phyloP scores from a whole-genome alignment of 169 alveolate genomes.

The Babesia ovis region DNA sequence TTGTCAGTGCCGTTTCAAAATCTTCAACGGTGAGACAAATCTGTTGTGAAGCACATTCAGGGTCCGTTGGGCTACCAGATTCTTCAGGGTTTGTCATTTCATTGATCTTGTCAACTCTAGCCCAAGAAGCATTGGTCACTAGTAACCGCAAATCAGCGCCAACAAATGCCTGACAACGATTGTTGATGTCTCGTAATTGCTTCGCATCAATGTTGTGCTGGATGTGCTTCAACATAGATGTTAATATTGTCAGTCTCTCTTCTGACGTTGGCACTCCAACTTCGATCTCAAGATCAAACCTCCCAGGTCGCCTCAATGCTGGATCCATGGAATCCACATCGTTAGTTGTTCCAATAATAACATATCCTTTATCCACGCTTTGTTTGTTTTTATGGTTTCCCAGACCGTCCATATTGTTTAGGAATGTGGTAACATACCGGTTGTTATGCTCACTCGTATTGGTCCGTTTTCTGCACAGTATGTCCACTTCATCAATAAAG shows the following conservation, averaged over 20 bases:
- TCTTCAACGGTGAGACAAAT: slow-evolving; percentile 41
- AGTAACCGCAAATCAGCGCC: slow-evolving; percentile 84
- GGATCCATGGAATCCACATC: slow-evolving; percentile 87
- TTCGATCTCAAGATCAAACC: slow-evolving; percentile 94
- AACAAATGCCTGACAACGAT: slow-evolving; percentile 83
- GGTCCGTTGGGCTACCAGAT: not conserved
- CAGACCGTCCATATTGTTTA: slow-evolving; percentile 56
- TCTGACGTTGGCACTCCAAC: slow-evolving; percentile 90
- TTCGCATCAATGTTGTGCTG: slow-evolving; percentile 59
- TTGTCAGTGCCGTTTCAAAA: slow-evolving; percentile 41
- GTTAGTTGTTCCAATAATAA: slow-evolving; percentile 92
- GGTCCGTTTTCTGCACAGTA: slow-evolving; percentile 69
- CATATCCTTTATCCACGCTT: slow-evolving; percentile 22
- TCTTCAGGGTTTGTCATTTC: not conserved
- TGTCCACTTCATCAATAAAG: slow-evolving; percentile 80
- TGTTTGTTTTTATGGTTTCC: not conserved
- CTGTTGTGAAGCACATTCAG: not conserved
- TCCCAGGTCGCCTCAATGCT: slow-evolving; percentile 94
- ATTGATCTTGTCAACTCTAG: slow-evolving; percentile 27
- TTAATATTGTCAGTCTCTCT: slow-evolving; percentile 88
- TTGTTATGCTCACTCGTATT: slow-evolving; percentile 9
- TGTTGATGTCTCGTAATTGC: slow-evolving; percentile 66
- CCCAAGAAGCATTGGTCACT: slow-evolving; percentile 68
- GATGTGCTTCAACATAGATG: slow-evolving; percentile 62
- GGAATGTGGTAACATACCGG: slow-evolving; percentile 43